Evolutionary conservation across 2,329 filamentous ascomycete genomes (phyloP).

Genomic region (Fusarium begoniae): DNA sequence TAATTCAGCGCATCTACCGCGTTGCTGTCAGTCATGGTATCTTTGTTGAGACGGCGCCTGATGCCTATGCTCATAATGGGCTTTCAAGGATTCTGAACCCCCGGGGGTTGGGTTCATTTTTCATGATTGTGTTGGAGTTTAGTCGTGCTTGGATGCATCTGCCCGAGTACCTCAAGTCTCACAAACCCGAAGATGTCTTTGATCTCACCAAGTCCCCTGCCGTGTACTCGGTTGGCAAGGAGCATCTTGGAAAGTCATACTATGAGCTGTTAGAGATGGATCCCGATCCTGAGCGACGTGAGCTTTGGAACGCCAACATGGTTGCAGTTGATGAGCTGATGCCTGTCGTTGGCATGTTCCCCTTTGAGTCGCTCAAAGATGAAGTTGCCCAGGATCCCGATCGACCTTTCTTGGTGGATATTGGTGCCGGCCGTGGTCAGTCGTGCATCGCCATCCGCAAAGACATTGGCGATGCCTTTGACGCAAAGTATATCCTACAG

Average conservation of each 20-base stretch:
- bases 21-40: conserved; percentile 45
- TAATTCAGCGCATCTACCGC: conserved; percentile 46
- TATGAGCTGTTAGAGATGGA: conserved; percentile 47
- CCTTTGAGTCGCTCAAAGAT: conserved; percentile 43
- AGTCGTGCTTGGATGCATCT: conserved; percentile 39
- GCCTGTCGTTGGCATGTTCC: conserved; percentile 50
- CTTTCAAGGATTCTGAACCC: conserved; percentile 44
- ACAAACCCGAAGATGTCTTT: conserved; percentile 45
- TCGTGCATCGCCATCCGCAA: conserved; percentile 44
- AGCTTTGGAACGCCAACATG: conserved; percentile 48
- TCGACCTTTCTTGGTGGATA: conserved; percentile 45
- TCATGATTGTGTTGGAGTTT: conserved; percentile 47
- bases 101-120: conserved; percentile 43
- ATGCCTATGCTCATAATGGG: conserved; percentile 47
- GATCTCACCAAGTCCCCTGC: conserved; percentile 47
- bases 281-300: conserved; percentile 41
- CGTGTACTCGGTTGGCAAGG: conserved; percentile 45
- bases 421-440: conserved; percentile 46
- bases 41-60: conserved; percentile 41
- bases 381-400: conserved; percentile 43
- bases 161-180: conserved; percentile 46
- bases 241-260: conserved; percentile 47
- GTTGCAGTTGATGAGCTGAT: conserved; percentile 46
- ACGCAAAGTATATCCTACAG: conserved; percentile 45
- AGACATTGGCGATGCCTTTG: conserved; percentile 31